Evolutionary conservation across 768 basidiomycete genomes (phyloP).

Genomic region (Russula foetens): DNA sequence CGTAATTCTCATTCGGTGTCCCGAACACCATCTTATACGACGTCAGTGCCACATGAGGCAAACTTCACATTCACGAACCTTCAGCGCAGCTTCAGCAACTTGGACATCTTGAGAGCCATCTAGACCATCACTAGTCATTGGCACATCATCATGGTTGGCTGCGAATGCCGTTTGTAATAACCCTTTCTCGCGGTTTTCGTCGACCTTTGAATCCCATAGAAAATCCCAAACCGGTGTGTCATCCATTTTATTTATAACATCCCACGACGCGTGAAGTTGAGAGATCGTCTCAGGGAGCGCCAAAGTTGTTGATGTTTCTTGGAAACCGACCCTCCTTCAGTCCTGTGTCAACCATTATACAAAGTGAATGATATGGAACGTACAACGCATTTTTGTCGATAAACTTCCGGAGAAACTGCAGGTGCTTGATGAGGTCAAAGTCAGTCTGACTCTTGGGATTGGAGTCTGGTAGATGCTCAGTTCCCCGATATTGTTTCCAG

Average conservation of each 20-base stretch:
- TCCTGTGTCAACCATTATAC: background rate
- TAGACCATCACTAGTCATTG: conserved; percentile 23
- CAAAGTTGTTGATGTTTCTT: conserved; percentile 32
- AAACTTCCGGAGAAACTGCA: conserved; percentile 71
- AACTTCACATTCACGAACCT: conserved; percentile 35
- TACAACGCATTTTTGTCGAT: conserved; percentile 85
- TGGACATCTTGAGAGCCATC: conserved; percentile 32
- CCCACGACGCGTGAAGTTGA: conserved; percentile 38
- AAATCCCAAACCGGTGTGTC: conserved; percentile 55
- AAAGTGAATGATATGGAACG: conserved; percentile 28
- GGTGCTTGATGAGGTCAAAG: conserved; percentile 74
- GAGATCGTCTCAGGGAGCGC: conserved; percentile 38
- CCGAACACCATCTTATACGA: conserved; percentile 63
- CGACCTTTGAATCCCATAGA: conserved; percentile 62
- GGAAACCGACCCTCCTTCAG: conserved; percentile 57
- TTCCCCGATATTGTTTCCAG: conserved; percentile 66
- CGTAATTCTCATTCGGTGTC: conserved; percentile 61
- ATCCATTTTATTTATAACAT: conserved; percentile 40
- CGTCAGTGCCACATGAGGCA: background rate
- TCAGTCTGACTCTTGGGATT: conserved; percentile 57
- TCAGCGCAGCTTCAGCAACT: conserved; percentile 62
- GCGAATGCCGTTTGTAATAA: conserved; percentile 51
- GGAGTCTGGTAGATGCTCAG: conserved; percentile 59
- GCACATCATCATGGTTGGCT: conserved; percentile 34
- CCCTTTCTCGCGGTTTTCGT: conserved; percentile 69